Evolutionary conservation across 495 filamentous ascomycete species (phyloP).

Genomic region (Annulohypoxylon nitens): DNA sequence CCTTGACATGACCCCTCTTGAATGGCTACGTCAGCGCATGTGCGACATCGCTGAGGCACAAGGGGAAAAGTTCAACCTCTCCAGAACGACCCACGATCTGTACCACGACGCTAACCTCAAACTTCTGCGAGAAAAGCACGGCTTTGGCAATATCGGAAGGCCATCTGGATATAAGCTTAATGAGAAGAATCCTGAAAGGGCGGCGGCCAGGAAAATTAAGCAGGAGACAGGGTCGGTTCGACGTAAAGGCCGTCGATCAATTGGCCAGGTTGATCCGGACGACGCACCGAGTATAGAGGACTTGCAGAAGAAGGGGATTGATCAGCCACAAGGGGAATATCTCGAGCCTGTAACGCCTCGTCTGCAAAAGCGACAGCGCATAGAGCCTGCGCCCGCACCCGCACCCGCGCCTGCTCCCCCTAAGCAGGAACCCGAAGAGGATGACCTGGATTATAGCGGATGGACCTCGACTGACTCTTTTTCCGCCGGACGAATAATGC

Average conservation of each 20-base stretch:
- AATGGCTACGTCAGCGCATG: slow-evolving; percentile 64
- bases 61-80: slow-evolving; percentile 59
- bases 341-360: slow-evolving; percentile 48
- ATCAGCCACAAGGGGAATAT: slow-evolving; percentile 27
- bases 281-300: slow-evolving; percentile 36
- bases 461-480: slow-evolving; percentile 62
- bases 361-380: slow-evolving; percentile 45
- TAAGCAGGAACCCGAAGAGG: slow-evolving; percentile 35
- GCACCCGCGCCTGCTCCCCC: neutral
- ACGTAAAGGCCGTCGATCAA: slow-evolving; percentile 45
- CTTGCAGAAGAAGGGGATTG: slow-evolving; percentile 29
- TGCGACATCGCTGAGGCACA: slow-evolving; percentile 53
- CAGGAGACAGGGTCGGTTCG: slow-evolving; percentile 38
- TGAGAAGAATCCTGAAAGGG: slow-evolving; percentile 40
- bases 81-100: slow-evolving; percentile 54
- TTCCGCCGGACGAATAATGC: slow-evolving; percentile 53
- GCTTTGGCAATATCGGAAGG: slow-evolving; percentile 62
- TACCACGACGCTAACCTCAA: slow-evolving; percentile 62
- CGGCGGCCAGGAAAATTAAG: slow-evolving; percentile 42
- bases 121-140: slow-evolving; percentile 56
- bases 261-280: slow-evolving; percentile 46
- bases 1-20: slow-evolving; percentile 59
- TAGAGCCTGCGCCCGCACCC: slow-evolving; percentile 20
- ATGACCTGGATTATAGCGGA: slow-evolving; percentile 57
- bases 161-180: slow-evolving; percentile 56